Evolutionary conservation across 352 stramenopile genomes (phyloP).

Genomic region (Pythium sp.): DNA sequence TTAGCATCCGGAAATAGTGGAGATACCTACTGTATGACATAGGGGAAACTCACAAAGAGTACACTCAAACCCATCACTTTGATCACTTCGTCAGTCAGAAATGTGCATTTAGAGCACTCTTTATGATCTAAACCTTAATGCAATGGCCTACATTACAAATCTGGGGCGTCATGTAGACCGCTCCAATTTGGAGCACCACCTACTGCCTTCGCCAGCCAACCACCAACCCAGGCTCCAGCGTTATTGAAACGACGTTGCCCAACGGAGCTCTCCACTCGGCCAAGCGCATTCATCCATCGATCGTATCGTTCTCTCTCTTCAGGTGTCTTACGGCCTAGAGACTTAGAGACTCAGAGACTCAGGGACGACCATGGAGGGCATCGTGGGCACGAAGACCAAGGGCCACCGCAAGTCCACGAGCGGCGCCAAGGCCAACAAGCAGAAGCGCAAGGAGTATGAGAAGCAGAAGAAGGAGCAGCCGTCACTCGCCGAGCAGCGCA

Average conservation of each 20-base stretch:
- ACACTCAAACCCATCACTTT: background rate
- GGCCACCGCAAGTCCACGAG: constrained; percentile 82
- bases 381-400: constrained; percentile 45
- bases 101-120: too few species aligned
- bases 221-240: constrained; percentile 2
- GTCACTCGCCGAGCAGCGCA: constrained; percentile 88
- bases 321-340: background rate
- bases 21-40: too few species aligned
- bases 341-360: background rate
- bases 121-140: background rate
- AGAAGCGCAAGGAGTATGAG: constrained; percentile 91
- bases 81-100: background rate
- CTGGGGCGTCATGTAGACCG: background rate
- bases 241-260: constrained; percentile 14
- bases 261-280: background rate
- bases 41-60: background rate
- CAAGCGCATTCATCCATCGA: constrained; percentile 1
- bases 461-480: constrained; percentile 83
- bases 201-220: constrained; percentile 1
- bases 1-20: too few species aligned
- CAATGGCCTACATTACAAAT: background rate
- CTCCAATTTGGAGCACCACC: background rate
- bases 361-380: constrained; percentile 21
- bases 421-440: constrained; percentile 93
- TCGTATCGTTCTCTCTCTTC: background rate